Base-by-base conservation (phyloP, 352 stramenopile species). In the Phytophthora cactorum region DNA sequence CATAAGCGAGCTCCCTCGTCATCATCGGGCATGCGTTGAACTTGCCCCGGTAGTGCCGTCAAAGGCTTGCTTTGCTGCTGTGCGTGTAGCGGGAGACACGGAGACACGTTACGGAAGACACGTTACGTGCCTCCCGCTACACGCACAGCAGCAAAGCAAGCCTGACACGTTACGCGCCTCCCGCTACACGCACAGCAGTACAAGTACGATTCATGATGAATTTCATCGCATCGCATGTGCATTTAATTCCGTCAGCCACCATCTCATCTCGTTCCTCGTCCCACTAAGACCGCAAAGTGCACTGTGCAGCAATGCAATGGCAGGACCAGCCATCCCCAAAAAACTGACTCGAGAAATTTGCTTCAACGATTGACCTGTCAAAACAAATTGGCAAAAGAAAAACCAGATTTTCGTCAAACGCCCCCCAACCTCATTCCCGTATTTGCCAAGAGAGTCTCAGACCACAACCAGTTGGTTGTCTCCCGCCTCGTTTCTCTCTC, bases 1-100 rank as follows among this genome's bases (percentile, higher is more conserved):
- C 28, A 59, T 60, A 34, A 56, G 34, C 45, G 46, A 34, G 22
- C 64, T 7, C 32, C 57, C 32, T 61, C 64, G 64, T 72, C 57
- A 72, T 65, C 64, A 59, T 51, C 25, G 45, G 43, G 27, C 38
- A 45, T 68, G 52, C 34, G 43, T 56, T 62, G 60, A 63, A 68
- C 36, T 14, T 59, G 46, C 17, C 29, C 0, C 11, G 2, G 7
- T 22, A 14, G 9, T 50, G 17, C 6, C 5, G 7, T 54, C 2
- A 27, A 28, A 4, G 22, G 22, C 22, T 22, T 22, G 22, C 22
- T 22, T 22, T 22, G 1, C 22, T 22, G 22, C 22, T 22, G 22
- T 22, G 22, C 22, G 22, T 22, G 22, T 22, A 22, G 22, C 22
- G 22, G 22, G 22, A 22, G 22, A 0, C 22, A 22, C 22, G 29